phyloP scores from a whole-genome alignment of 2,329 filamentous ascomycete genomes.

The Paraphoma sp. region DNA sequence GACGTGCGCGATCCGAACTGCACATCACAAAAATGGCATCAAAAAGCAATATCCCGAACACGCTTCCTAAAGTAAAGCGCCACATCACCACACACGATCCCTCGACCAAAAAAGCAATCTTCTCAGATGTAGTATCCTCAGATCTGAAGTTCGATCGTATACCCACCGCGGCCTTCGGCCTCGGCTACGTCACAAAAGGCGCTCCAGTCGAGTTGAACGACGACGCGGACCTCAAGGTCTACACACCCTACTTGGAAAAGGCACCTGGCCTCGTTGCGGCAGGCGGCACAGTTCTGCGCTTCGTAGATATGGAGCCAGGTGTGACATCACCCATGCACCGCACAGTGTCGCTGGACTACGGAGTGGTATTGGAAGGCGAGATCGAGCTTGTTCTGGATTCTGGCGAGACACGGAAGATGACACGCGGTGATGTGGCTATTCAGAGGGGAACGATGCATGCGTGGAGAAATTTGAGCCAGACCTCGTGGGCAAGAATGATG shows the following conservation, averaged over 20 bases:
- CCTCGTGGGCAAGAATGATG: conserved; percentile 39
- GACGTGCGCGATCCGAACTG: too few species aligned
- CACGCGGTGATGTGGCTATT: conserved; percentile 44
- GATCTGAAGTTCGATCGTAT: conserved; percentile 26
- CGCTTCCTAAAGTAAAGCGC: conserved; percentile 38
- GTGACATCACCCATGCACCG: conserved; percentile 46
- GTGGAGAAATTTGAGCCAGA: conserved; percentile 41
- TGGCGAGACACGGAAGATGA: conserved; percentile 44
- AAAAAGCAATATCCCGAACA: conserved; percentile 18
- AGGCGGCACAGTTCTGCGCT: conserved; percentile 53
- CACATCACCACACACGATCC: conserved; percentile 47
- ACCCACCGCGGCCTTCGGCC: conserved; percentile 48
- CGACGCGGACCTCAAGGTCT: conserved; percentile 54
- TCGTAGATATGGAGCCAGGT: conserved; percentile 43
- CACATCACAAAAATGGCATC: conserved; percentile 18
- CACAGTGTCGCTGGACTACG: conserved; percentile 48
- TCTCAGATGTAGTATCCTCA: conserved; percentile 34
- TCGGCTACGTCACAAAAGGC: conserved; percentile 57
- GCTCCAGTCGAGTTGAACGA: conserved; percentile 55
- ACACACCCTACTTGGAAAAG: conserved; percentile 52
- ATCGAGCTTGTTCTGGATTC: conserved; percentile 46
- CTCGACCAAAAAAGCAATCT: conserved; percentile 41
- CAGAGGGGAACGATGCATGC: conserved; percentile 49
- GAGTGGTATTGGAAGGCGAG: conserved; percentile 48
- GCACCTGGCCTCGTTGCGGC: conserved; percentile 58